Evolutionary conservation across 805 yeast species (phyloP).

Genomic region (Metschnikowia proteae): DNA sequence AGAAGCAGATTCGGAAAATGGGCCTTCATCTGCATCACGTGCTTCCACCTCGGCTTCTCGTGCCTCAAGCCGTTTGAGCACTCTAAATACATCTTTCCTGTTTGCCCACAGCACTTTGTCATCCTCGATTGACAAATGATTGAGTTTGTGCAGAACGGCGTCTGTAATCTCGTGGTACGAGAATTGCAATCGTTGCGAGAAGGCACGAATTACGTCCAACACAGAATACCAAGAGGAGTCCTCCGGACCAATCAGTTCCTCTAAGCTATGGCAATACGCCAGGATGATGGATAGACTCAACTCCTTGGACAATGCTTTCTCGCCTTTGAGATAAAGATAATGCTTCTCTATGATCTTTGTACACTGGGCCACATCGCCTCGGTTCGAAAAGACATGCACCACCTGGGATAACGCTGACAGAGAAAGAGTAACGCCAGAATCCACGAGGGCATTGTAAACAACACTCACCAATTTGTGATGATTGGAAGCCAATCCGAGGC

Average conservation of each 20-base stretch:
- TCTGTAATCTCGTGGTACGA: conserved; percentile 28
- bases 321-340: conserved; percentile 28
- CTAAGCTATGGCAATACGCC: conserved; percentile 31
- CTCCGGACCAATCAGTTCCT: background rate
- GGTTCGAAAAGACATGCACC: conserved; percentile 28
- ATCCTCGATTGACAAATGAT: conserved; percentile 25
- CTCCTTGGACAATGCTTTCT: conserved; percentile 31
- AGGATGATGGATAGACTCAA: conserved; percentile 31
- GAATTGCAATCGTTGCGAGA: conserved; percentile 10
- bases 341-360: conserved; percentile 34
- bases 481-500: conserved; percentile 22
- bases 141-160: conserved; percentile 28
- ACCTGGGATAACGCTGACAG: conserved; percentile 19
- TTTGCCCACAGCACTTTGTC: conserved; percentile 18
- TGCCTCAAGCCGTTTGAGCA: background rate
- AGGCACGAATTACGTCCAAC: conserved; percentile 30
- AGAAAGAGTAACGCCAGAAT: conserved; percentile 12
- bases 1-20: background rate
- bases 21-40: background rate
- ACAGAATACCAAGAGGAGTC: conserved; percentile 29
- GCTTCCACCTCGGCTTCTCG: conserved; percentile 2
- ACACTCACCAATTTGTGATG: conserved; percentile 27
- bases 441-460: conserved; percentile 21
- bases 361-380: conserved; percentile 38
- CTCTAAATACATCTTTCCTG: conserved; percentile 7